These are phyloP conservation scores for Colletotrichum karsti DNA, from an alignment of 2,329 filamentous ascomycete species.

Conservation along the genomic window DNA sequence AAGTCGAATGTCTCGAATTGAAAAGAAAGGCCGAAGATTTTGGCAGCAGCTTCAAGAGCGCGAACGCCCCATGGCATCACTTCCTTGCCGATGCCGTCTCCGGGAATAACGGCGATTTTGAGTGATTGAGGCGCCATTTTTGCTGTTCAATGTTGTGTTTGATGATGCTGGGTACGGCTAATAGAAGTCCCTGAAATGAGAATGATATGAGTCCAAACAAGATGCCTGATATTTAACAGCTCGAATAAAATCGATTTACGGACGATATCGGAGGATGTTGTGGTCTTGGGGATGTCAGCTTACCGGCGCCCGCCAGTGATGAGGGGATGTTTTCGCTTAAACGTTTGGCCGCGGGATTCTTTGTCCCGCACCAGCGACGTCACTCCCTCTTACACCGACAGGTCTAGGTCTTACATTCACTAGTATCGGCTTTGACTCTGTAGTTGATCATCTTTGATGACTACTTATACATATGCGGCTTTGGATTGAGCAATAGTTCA, in stretches of 20 bases:
- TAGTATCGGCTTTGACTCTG: too few species aligned
- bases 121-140: conserved; percentile 15
- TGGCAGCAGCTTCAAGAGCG: conserved; percentile 48
- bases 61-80: conserved; percentile 54
- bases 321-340: conserved; percentile 8
- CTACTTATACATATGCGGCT: too few species aligned
- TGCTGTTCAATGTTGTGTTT: not conserved
- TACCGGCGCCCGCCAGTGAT: not conserved
- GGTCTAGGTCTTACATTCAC: too few species aligned
- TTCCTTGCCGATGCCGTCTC: conserved; percentile 75
- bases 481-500: too few species aligned
- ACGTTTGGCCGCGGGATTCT: conserved; percentile 3
- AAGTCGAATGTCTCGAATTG: conserved; percentile 71
- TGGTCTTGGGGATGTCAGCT: not conserved
- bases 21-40: conserved; percentile 60
- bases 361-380: conserved; percentile 12
- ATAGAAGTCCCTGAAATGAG: not conserved
- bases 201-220: not conserved
- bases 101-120: conserved; percentile 70
- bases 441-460: too few species aligned
- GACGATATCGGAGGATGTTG: not conserved
- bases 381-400: too few species aligned
- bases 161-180: not conserved
- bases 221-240: too few species aligned
- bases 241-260: too few species aligned